phyloP scores from a whole-genome alignment of 768 basidiomycete genomes.

The Russula dissimulans region DNA sequence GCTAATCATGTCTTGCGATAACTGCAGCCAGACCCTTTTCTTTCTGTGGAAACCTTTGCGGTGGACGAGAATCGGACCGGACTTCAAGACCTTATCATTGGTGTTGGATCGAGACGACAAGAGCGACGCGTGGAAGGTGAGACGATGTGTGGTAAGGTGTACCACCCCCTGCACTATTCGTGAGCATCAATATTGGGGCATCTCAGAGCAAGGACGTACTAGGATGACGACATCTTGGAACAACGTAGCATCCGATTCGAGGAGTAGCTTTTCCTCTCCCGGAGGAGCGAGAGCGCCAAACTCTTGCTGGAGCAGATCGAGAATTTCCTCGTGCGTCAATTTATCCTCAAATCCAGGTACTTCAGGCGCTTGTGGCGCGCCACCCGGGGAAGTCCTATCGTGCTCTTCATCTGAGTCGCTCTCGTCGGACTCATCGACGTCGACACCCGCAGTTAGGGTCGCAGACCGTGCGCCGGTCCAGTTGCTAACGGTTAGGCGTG shows the following conservation, averaged over 20 bases:
- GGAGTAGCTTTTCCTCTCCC: conserved; percentile 40
- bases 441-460: background rate
- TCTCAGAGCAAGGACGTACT: conserved; percentile 25
- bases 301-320: conserved; percentile 44
- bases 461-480: conserved; percentile 24
- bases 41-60: conserved; percentile 37
- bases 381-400: background rate
- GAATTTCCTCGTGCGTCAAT: conserved; percentile 37
- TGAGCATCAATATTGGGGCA: conserved; percentile 4
- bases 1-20: conserved; percentile 51
- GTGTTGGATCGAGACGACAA: conserved; percentile 34
- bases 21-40: conserved; percentile 51
- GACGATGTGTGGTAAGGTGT: conserved; percentile 55
- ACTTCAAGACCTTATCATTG: conserved; percentile 33
- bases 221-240: conserved; percentile 41
- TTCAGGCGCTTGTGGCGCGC: background rate
- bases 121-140: conserved; percentile 58
- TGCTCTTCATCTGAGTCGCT: conserved; percentile 24
- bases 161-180: conserved; percentile 37
- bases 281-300: conserved; percentile 43
- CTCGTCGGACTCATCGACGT: conserved; percentile 2
- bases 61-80: conserved; percentile 43
- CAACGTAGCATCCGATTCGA: conserved; percentile 44
- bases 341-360: conserved; percentile 20
- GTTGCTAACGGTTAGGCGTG: conserved; percentile 31